Base-by-base conservation (phyloP, 23 red algal species). In the Gracilariopsis chorda region DNA sequence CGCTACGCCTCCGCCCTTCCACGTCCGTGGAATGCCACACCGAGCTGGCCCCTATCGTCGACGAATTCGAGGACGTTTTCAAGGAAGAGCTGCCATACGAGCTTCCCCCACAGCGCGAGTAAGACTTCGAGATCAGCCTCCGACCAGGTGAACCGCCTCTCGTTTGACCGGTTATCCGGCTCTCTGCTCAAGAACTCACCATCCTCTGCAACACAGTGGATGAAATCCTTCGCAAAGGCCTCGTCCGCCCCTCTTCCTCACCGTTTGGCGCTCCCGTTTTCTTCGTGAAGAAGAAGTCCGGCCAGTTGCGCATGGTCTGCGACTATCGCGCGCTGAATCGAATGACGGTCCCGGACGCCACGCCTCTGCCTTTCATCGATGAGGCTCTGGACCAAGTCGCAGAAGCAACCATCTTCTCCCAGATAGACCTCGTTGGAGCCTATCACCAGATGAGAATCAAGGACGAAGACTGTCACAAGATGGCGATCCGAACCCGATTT, bases 331-430 rank as follows among this genome's bases (percentile, higher is more conserved):
- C 76, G 30, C 45, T 80, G 20, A 59, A 80, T 37, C 48, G 55
- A 49, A 80, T 80, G 21, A 80, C 76, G 34, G 55, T 80, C 19
- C 51, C 44, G 7, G 76, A 80, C 25, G 1, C 47, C 0, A 80
- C 21, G 24, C 76, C 76, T 27, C 23, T 80, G 36, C 51, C 76
- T 14, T 47, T 80, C 21, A 51, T 80, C 36, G 55, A 37, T 80
- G 76, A 80, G 34, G 36, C 76, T 57, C 21, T 80, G 24, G 76
- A 80, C 36, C 76, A 80, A 49, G 76, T 80, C 9, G 44, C 46
- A 0, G 76, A 1, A 51, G 49, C 76, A 52, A 2, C 16, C 0
- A 12, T 80, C 11, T 80, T 80, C 0, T 80, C 76, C 37, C 76
- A 80, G 25, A 80, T 80, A 40, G 76, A 80, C 55, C 36, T 80